These are phyloP conservation scores for Phyllosticta paracitricarpa DNA, from an alignment of 2,329 filamentous ascomycete genomes.

Conservation along the genomic window DNA sequence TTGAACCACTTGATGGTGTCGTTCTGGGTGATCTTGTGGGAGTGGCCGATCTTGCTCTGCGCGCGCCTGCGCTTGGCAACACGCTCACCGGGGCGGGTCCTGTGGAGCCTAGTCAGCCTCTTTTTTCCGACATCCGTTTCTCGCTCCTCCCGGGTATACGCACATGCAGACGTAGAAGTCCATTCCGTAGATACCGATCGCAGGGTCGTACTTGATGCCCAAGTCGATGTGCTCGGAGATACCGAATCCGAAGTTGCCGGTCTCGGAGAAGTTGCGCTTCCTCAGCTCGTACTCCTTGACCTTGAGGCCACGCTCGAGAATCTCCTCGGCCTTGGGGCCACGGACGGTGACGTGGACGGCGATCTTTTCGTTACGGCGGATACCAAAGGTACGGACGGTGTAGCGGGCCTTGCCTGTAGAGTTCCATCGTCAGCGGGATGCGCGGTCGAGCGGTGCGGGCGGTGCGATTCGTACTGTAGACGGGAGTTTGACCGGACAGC, in stretches of 20 bases:
- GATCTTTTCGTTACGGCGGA: constrained; percentile 99
- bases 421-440: constrained; percentile 7
- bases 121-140: not conserved
- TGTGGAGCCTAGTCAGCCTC: constrained; percentile 28
- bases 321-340: constrained; percentile 98
- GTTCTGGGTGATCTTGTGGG: constrained; percentile 84
- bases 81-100: constrained; percentile 94
- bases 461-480: constrained; percentile 69
- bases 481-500: constrained; percentile 97
- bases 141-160: constrained; percentile 32
- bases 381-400: constrained; percentile 99
- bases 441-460: not conserved
- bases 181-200: constrained; percentile 97
- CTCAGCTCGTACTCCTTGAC: constrained; percentile 99
- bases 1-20: constrained; percentile 99
- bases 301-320: constrained; percentile 99
- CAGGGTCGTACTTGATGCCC: constrained; percentile 99
- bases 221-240: constrained; percentile 99
- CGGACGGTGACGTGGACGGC: constrained; percentile 98
- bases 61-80: constrained; percentile 88
- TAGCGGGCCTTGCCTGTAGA: constrained; percentile 91
- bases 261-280: constrained; percentile 99
- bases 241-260: constrained; percentile 99
- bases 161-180: constrained; percentile 99
- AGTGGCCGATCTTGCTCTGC: constrained; percentile 75